Evolutionary conservation across 805 yeast species (phyloP).

Genomic region (Kluyveromyces nonfermentans): DNA sequence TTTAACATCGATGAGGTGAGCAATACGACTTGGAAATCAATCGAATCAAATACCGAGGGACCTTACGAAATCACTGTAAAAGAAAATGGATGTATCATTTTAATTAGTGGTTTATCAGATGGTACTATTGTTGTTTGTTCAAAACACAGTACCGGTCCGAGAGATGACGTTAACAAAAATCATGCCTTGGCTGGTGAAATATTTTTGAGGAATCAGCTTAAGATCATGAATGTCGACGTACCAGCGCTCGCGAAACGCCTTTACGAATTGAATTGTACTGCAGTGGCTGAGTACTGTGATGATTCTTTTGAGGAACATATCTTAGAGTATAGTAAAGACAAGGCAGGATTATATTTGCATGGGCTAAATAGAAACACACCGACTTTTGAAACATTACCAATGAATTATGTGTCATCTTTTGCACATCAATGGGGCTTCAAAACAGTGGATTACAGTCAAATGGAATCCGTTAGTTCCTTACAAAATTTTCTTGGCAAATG

Average conservation of each 20-base stretch:
- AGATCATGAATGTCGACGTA: constrained; percentile 29
- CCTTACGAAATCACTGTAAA: constrained; percentile 78
- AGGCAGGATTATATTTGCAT: constrained; percentile 80
- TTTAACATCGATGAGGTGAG: constrained; percentile 68
- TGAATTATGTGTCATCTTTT: constrained; percentile 50
- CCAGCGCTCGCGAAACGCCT: constrained; percentile 49
- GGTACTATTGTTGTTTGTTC: constrained; percentile 83
- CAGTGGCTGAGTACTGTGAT: constrained; percentile 89
- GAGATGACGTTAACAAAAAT: constrained; percentile 44
- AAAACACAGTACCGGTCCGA: constrained; percentile 76
- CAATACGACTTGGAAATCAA: constrained; percentile 39
- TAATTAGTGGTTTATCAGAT: constrained; percentile 65
- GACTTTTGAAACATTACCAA: constrained; percentile 53
- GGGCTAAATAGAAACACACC: constrained; percentile 71
- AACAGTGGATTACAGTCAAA: constrained; percentile 39
- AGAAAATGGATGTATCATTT: constrained; percentile 89
- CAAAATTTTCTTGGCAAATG: constrained; percentile 44
- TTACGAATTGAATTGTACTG: constrained; percentile 51
- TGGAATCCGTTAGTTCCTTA: constrained; percentile 34
- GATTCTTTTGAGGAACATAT: constrained; percentile 93
- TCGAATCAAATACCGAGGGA: constrained; percentile 47
- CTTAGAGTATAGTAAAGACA: constrained; percentile 53
- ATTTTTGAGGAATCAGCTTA: constrained; percentile 48
- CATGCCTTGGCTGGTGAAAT: constrained; percentile 70
- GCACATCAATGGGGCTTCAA: constrained; percentile 65